A percentile compares a stretch with the other conserved stretches of the same genome.
phyloP scores from a whole-genome alignment of 2,329 filamentous ascomycete genomes.

The Botrytis squamosa region DNA sequence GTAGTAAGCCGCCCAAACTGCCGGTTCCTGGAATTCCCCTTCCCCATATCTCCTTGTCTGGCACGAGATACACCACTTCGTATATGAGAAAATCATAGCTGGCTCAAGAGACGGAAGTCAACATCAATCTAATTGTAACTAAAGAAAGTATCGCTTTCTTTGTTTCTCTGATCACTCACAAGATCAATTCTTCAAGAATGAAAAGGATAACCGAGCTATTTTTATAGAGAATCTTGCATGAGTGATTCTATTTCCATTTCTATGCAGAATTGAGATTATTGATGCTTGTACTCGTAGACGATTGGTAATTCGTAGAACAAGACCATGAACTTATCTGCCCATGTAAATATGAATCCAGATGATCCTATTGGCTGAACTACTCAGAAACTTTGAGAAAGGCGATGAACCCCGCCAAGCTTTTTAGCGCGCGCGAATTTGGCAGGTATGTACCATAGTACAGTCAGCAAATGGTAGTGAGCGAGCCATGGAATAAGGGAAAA shows the following conservation, averaged over 20 bases:
- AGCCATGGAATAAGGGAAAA: constrained; percentile 3
- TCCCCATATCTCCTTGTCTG: neutral
- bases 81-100: neutral
- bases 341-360: neutral
- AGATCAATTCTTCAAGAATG: neutral
- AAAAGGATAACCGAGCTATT: neutral
- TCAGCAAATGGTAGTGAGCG: constrained; percentile 14
- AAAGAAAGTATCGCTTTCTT: neutral
- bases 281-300: neutral
- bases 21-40: constrained; percentile 13
- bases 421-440: constrained; percentile 18
- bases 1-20: constrained; percentile 3
- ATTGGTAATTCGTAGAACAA: neutral
- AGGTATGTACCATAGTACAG: constrained; percentile 1
- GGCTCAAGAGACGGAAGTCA: neutral
- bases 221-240: neutral
- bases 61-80: neutral
- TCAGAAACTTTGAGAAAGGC: neutral
- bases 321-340: neutral
- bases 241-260: neutral
- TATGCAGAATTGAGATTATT: neutral
- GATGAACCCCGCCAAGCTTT: neutral
- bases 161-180: neutral
- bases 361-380: neutral
- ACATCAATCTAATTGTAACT: neutral